A percentile compares a stretch with the other conserved stretches of the same genome.
These are phyloP conservation scores for Pythium myriotylum DNA, from an alignment of 352 stramenopile genomes.

Conservation along the genomic window DNA sequence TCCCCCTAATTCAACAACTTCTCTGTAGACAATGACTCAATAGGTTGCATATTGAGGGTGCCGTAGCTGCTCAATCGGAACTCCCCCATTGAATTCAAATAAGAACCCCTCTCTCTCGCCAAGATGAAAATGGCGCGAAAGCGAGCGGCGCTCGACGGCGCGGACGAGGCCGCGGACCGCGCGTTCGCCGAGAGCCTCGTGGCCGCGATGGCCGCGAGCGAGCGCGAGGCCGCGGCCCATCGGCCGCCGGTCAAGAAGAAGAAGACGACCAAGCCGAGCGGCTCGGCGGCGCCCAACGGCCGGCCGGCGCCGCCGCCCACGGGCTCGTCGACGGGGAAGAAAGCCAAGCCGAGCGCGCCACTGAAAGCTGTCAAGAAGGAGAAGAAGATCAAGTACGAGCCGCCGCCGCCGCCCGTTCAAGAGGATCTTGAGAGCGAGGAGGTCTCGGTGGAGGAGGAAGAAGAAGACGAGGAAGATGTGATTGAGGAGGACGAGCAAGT, in stretches of 20 bases:
- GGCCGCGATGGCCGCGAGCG: conserved; percentile 30
- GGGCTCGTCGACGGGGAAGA: neutral
- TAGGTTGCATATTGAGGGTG: too few relatives aligned
- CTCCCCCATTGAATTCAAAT: too few relatives aligned
- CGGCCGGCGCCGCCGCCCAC: neutral
- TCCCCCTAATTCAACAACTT: too few relatives aligned
- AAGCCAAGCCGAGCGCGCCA: neutral
- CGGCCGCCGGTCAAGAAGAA: conserved; percentile 25
- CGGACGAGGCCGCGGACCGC: conserved; percentile 23
- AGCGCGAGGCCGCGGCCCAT: conserved; percentile 37
- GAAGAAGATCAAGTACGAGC: conserved; percentile 17
- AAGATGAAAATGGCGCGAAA: conserved; percentile 69
- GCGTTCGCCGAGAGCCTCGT: conserved; percentile 26
- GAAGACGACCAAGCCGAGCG: conserved; percentile 1
- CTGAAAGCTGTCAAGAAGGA: conserved; percentile 18
- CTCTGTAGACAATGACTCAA: too few relatives aligned
- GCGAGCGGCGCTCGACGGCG: conserved; percentile 26
- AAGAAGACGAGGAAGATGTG: conserved; percentile 33
- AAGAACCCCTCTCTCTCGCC: too few relatives aligned
- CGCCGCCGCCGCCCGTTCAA: conserved; percentile 3
- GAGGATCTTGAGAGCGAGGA: conserved; percentile 23
- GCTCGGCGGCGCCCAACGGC: neutral
- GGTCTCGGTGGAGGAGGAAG: conserved; percentile 37
- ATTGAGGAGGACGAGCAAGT: conserved; percentile 22
- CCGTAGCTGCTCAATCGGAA: too few relatives aligned